phyloP scores from a whole-genome alignment of 2,329 filamentous ascomycete genomes.

The Lachnellula occidentalis region DNA sequence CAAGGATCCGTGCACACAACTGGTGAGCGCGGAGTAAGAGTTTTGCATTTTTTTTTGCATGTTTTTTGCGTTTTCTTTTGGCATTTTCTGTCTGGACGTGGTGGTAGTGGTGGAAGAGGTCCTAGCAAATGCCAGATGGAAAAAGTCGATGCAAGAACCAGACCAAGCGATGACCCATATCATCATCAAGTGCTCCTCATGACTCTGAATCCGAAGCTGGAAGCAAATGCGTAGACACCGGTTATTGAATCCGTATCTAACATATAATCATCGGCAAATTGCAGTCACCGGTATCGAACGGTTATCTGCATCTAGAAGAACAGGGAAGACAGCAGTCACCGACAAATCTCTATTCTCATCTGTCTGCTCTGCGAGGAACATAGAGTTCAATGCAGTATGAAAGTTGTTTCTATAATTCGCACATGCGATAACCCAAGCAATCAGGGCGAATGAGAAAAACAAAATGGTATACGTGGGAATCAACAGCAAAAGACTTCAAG shows the following conservation, averaged over 20 bases:
- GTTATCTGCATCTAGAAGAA: neutral
- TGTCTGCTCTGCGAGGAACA: neutral
- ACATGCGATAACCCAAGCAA: neutral
- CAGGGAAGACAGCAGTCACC: neutral
- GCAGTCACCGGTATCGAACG: neutral
- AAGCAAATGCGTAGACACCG: too few relatives aligned
- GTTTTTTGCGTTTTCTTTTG: too few relatives aligned
- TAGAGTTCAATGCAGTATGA: neutral
- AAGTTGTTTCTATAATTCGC: neutral
- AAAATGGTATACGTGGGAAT: too few relatives aligned
- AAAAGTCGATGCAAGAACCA: neutral
- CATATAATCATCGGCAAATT: neutral
- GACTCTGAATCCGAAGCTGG: too few relatives aligned
- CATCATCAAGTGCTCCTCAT: neutral
- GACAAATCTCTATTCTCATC: neutral
- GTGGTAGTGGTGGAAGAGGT: neutral
- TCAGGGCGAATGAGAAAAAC: neutral
- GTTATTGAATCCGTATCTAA: neutral
- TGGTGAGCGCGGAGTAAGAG: too few relatives aligned
- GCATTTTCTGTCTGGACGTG: too few relatives aligned
- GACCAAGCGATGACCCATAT: too few relatives aligned
- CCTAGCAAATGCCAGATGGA: neutral
- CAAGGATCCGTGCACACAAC: too few relatives aligned
- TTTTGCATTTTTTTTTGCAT: too few relatives aligned
- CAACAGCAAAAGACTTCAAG: too few relatives aligned